Base-by-base conservation (phyloP, 2,329 filamentous ascomycete species). In the Cylindrodendrum hubeiense region DNA sequence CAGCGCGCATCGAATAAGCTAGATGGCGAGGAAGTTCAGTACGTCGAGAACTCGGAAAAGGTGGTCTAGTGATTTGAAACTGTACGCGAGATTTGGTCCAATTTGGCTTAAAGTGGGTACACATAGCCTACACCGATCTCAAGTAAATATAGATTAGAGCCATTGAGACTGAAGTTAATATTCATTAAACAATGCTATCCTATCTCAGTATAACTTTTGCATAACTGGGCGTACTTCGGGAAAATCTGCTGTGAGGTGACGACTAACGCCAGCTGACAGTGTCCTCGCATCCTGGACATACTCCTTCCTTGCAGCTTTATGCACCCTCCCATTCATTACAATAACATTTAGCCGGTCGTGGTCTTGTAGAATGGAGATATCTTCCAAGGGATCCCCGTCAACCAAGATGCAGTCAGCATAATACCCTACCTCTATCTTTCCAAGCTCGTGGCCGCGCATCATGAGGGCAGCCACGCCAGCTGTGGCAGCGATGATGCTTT, bases 391-490 rank as follows among this genome's bases (percentile, higher is more conserved):
- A 24, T 64, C 26, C 2, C 61, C 61, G 13, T 64, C 55, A 4
- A 64, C 61, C 13, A 64, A 33, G 10, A 64, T 55, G 12, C 61
- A 64, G 26, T 64, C 61, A 8, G 61, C 61, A 21, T 54, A 60
- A 33, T 64, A 64, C 2, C 61, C 61, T 5, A 50, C 47, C 41
- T 64, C 22, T n/a, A 64, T 64, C 33, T 60, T 64, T 17, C 61
- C 61, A 4, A 64, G 55, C 34, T 64, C 61, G 33, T 64, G 39
- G 4, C 28, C 24, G 19, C 55, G 46, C 55, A 64, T 64, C 37
- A 60, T 15, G 2, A 64, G 41, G 24, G 54, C 55, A 21, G 61
- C 61, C 2, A 64, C 41, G 12, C 55, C 61, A 9, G 55, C 41
- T 4, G 61, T 64, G 2, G 61, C 61, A 3, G 61, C 54, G 6